Evolutionary conservation across 106 monocot species (phyloP).

Genomic region (Phalaenopsis aphrodite): DNA sequence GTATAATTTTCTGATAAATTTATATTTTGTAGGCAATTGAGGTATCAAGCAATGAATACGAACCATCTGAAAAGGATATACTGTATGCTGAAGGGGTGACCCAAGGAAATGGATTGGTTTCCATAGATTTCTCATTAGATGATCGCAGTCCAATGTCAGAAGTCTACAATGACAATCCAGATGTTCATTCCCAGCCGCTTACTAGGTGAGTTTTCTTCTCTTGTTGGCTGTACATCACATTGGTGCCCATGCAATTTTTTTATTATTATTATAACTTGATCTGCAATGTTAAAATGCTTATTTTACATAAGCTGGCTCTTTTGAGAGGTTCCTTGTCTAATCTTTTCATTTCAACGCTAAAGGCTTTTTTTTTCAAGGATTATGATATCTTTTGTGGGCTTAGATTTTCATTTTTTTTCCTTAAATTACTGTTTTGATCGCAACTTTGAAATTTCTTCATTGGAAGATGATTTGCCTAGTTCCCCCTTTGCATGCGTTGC

Average conservation of each 20-base stretch:
- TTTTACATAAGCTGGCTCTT: neutral
- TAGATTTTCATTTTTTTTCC: too few species aligned
- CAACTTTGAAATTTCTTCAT: too few species aligned
- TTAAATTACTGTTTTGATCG: too few species aligned
- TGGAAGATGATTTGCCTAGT: too few species aligned
- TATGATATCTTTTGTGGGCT: neutral
- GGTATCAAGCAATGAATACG: conserved; percentile 91
- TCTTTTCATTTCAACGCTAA: neutral
- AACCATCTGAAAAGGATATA: conserved; percentile 84
- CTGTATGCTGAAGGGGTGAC: conserved; percentile 87
- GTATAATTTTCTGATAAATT: neutral
- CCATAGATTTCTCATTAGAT: conserved; percentile 86
- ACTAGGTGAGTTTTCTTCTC: conserved; percentile 40
- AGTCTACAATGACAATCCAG: conserved; percentile 55
- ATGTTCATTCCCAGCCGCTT: conserved; percentile 50
- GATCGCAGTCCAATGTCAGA: conserved; percentile 77
- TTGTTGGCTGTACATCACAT: neutral
- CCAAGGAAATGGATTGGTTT: conserved; percentile 86
- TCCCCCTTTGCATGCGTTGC: too few species aligned
- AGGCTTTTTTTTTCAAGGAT: neutral
- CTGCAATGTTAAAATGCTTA: neutral
- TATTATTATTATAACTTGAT: neutral
- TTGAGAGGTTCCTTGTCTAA: neutral
- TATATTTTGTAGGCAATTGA: conserved; percentile 62
- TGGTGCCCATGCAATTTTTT: neutral